Evolutionary conservation across 2,329 filamentous ascomycete species (phyloP).

Genomic region (Verruconis gallopava): DNA sequence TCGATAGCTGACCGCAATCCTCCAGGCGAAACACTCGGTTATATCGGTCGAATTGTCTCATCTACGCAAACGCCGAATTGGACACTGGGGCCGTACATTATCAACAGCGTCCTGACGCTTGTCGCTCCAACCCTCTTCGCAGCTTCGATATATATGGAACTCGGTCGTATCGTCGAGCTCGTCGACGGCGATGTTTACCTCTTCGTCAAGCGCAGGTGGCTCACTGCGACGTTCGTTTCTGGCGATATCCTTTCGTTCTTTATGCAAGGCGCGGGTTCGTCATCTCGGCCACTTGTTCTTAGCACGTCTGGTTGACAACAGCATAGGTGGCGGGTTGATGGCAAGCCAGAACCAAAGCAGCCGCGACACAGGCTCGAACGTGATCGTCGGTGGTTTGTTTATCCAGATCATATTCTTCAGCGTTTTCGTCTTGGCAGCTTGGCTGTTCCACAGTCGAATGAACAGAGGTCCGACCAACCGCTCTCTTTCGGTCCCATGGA

Average conservation of each 20-base stretch:
- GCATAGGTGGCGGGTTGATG: slow-evolving; percentile 30
- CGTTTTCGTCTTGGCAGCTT: slow-evolving; percentile 30
- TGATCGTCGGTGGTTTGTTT: slow-evolving; percentile 36
- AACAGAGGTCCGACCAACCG: slow-evolving; percentile 12
- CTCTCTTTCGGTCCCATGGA: slow-evolving; percentile 19
- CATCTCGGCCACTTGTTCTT: neutral
- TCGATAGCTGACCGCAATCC: neutral
- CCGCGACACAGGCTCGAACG: slow-evolving; percentile 25
- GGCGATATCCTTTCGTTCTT: slow-evolving; percentile 37
- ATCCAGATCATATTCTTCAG: slow-evolving; percentile 39
- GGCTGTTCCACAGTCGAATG: slow-evolving; percentile 19
- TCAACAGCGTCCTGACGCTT: slow-evolving; percentile 33
- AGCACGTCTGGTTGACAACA: too few species aligned
- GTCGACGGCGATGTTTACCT: slow-evolving; percentile 29
- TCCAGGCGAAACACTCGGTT: slow-evolving; percentile 40
- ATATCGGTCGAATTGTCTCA: slow-evolving; percentile 36
- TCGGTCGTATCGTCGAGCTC: slow-evolving; percentile 32
- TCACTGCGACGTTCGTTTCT: slow-evolving; percentile 36
- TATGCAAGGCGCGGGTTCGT: slow-evolving; percentile 27
- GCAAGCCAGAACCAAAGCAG: slow-evolving; percentile 17
- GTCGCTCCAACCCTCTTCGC: slow-evolving; percentile 38
- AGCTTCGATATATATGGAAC: slow-evolving; percentile 37
- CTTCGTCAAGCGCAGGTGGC: slow-evolving; percentile 29
- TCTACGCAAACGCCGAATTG: slow-evolving; percentile 28
- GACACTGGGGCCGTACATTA: slow-evolving; percentile 29